phyloP scores from a whole-genome alignment of 2,329 filamentous ascomycete genomes.

The Pyricularia sp. region DNA sequence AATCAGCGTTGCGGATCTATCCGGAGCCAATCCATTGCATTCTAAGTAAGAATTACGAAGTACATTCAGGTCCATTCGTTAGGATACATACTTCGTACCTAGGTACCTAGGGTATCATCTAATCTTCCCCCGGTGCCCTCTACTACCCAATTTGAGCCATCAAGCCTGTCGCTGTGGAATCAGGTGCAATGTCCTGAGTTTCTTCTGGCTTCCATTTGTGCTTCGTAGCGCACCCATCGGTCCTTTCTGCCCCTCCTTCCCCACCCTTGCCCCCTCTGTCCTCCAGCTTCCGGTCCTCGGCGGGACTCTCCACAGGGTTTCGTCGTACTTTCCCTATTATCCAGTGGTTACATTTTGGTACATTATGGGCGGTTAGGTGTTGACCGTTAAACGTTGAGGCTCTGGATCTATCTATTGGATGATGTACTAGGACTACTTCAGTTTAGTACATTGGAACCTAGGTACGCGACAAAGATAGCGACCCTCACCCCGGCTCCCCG shows the following conservation, averaged over 20 bases:
- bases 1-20: not conserved
- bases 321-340: not conserved
- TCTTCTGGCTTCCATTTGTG: not conserved
- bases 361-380: not conserved
- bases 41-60: too few relatives aligned
- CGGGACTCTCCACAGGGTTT: not conserved
- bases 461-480: not conserved
- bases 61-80: too few relatives aligned
- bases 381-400: not conserved
- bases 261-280: not conserved
- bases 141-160: not conserved
- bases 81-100: too few relatives aligned
- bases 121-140: not conserved
- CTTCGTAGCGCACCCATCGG: not conserved
- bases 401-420: not conserved
- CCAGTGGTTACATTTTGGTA: not conserved
- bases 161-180: not conserved
- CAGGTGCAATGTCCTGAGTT: not conserved
- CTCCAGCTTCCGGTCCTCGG: not conserved
- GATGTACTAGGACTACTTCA: too few relatives aligned
- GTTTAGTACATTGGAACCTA: too few relatives aligned
- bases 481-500: not conserved
- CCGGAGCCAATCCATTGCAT: not conserved
- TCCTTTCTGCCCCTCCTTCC: not conserved
- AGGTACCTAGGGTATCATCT: too few relatives aligned